Evolutionary conservation across 176 grass and related monocot genomes (phyloP).

Genomic region (Oryza glumipatula): DNA sequence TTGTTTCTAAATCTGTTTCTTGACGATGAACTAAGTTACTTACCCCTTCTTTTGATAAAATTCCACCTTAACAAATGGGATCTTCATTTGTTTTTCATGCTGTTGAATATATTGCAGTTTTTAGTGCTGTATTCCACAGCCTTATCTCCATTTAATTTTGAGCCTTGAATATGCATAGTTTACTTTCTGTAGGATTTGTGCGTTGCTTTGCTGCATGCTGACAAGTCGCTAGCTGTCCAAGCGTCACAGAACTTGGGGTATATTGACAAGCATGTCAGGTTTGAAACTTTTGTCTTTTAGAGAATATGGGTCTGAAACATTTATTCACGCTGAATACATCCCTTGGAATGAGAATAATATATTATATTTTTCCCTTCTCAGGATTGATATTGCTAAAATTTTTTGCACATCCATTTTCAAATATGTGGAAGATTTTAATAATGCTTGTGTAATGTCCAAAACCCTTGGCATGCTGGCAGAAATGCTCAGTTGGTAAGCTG

Average conservation of each 20-base stretch:
- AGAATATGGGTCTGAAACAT: slow-evolving; percentile 51
- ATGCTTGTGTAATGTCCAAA: slow-evolving; percentile 64
- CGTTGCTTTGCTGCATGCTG: slow-evolving; percentile 68
- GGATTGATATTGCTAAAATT: slow-evolving; percentile 82
- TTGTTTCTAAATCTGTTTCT: slow-evolving; percentile 23
- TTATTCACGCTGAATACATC: slow-evolving; percentile 27
- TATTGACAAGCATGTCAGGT: slow-evolving; percentile 69
- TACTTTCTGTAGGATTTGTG: slow-evolving; percentile 56
- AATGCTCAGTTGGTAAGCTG: slow-evolving; percentile 85
- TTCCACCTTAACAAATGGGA: not conserved
- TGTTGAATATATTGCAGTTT: not conserved
- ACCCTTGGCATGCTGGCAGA: slow-evolving; percentile 71
- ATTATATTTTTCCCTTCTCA: slow-evolving; percentile 47
- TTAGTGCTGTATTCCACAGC: not conserved
- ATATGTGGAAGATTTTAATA: slow-evolving; percentile 61
- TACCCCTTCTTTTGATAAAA: not conserved
- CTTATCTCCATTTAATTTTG: slow-evolving; percentile 16
- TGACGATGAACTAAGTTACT: slow-evolving; percentile 4
- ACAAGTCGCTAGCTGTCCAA: slow-evolving; percentile 50
- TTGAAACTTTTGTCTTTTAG: slow-evolving; percentile 24
- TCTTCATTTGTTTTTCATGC: not conserved
- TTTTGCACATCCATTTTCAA: slow-evolving; percentile 74
- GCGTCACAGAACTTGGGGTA: slow-evolving; percentile 55
- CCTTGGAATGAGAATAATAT: slow-evolving; percentile 26
- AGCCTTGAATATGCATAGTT: slow-evolving; percentile 20